Evolutionary conservation across 495 filamentous ascomycete genomes (phyloP).

Genomic region (Platismatia glauca): DNA sequence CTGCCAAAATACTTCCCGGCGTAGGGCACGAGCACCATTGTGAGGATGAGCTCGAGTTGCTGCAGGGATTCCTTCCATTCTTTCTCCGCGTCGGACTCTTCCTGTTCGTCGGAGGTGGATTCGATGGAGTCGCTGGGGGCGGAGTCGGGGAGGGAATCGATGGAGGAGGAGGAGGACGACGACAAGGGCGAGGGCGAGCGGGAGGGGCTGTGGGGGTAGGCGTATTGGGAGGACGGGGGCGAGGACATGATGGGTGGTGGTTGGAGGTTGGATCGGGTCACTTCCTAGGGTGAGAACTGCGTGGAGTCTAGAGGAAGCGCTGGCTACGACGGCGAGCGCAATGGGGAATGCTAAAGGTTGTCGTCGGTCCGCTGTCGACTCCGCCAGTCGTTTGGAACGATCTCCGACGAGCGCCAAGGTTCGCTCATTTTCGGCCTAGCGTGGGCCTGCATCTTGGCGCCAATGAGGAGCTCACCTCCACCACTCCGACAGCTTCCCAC

Average conservation of each 20-base stretch:
- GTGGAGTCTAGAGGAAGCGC: no score
- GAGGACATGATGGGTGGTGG: constrained; percentile 9
- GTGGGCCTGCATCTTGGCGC: not conserved
- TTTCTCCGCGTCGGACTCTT: constrained; percentile 55
- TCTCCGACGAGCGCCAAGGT: not conserved
- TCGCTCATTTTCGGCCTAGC: not conserved
- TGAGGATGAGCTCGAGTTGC: constrained; percentile 83
- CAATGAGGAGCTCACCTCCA: constrained; percentile 3
- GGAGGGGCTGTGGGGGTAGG: constrained; percentile 29
- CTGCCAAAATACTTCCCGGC: constrained; percentile 87
- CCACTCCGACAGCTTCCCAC: not conserved
- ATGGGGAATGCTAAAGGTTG: no score
- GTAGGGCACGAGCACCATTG: constrained; percentile 89
- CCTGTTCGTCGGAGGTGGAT: constrained; percentile 30
- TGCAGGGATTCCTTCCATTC: constrained; percentile 92
- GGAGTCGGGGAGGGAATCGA: constrained; percentile 38
- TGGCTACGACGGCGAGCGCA: no score
- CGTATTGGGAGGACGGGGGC: constrained; percentile 26
- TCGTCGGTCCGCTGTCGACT: no score
- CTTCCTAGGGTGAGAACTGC: no score
- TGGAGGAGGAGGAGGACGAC: constrained; percentile 39
- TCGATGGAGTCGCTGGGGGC: constrained; percentile 47
- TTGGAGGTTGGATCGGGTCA: not conserved
- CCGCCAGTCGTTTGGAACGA: not conserved
- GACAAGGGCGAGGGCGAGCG: constrained; percentile 37